These are phyloP conservation scores for Neocucurbitaria cava DNA, from an alignment of 2,329 filamentous ascomycete genomes.

Conservation along the genomic window DNA sequence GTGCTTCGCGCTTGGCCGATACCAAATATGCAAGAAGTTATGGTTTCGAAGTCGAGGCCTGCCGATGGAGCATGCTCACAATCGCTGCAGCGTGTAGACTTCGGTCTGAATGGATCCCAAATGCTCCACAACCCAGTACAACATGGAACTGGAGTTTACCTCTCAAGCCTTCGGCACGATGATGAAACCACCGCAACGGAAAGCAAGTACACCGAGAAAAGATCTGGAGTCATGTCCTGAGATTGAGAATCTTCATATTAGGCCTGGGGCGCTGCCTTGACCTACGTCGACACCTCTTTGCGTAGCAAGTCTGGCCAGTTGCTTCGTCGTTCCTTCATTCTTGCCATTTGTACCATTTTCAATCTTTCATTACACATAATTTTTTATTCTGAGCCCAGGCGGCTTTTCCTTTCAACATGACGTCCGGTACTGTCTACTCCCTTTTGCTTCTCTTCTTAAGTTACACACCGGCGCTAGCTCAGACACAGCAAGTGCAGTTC, in stretches of 20 bases:
- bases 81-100: slow-evolving; percentile 15
- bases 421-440: slow-evolving; percentile 47
- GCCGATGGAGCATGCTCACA: slow-evolving; percentile 12
- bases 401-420: slow-evolving; percentile 41
- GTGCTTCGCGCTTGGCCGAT: slow-evolving; percentile 32
- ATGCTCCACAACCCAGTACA: slow-evolving; percentile 19
- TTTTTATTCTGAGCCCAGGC: slow-evolving; percentile 38
- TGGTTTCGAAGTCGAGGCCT: slow-evolving; percentile 14
- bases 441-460: slow-evolving; percentile 39
- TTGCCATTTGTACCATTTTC: slow-evolving; percentile 24
- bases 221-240: slow-evolving; percentile 10
- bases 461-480: slow-evolving; percentile 32
- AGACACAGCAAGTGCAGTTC: slow-evolving; percentile 42
- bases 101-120: slow-evolving; percentile 15
- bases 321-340: slow-evolving; percentile 36
- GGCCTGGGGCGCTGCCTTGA: slow-evolving; percentile 19
- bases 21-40: slow-evolving; percentile 24
- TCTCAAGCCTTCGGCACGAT: slow-evolving; percentile 23
- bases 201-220: slow-evolving; percentile 20
- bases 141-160: slow-evolving; percentile 23
- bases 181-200: slow-evolving; percentile 28
- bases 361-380: slow-evolving; percentile 33
- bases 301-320: slow-evolving; percentile 42
- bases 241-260: slow-evolving; percentile 32
- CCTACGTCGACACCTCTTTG: slow-evolving; percentile 19